phyloP scores from a whole-genome alignment of 2,329 filamentous ascomycete species.

The Colletotrichum lupini region DNA sequence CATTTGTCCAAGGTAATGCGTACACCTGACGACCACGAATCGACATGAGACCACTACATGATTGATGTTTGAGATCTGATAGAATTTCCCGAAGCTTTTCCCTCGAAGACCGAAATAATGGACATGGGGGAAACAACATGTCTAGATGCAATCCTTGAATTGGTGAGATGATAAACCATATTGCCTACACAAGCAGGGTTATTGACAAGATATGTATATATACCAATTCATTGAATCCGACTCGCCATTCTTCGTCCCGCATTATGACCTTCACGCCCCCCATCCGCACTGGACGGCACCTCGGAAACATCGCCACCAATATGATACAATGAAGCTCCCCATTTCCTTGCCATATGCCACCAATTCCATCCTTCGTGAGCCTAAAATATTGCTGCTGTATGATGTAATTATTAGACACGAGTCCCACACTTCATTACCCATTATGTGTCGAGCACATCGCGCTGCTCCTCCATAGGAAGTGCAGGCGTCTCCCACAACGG shows the following conservation, averaged over 20 bases:
- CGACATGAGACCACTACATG: no score
- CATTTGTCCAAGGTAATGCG: neutral
- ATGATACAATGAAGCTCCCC: slow-evolving; percentile 6
- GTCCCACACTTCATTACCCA: slow-evolving; percentile 4
- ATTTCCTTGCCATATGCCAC: neutral
- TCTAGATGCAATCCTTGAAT: neutral
- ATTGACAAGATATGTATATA: neutral
- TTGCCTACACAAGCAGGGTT: neutral
- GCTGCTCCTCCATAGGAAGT: slow-evolving; percentile 53
- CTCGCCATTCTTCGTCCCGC: neutral
- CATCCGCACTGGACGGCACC: neutral
- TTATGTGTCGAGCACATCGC: slow-evolving; percentile 53
- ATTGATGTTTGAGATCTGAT: no score
- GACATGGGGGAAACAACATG: no score
- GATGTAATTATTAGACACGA: slow-evolving; percentile 24
- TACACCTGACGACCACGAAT: neutral
- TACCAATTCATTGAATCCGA: neutral
- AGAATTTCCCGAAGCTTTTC: no score
- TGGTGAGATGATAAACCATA: neutral
- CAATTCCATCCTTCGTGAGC: neutral
- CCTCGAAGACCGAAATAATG: no score
- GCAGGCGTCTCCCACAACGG: slow-evolving; percentile 49
- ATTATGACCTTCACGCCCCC: neutral
- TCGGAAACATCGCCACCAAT: neutral
- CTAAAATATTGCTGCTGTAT: slow-evolving; percentile 18